These are phyloP conservation scores for Penicillium sp. DNA, from an alignment of 2,329 filamentous ascomycete species.

Conservation along the genomic window DNA sequence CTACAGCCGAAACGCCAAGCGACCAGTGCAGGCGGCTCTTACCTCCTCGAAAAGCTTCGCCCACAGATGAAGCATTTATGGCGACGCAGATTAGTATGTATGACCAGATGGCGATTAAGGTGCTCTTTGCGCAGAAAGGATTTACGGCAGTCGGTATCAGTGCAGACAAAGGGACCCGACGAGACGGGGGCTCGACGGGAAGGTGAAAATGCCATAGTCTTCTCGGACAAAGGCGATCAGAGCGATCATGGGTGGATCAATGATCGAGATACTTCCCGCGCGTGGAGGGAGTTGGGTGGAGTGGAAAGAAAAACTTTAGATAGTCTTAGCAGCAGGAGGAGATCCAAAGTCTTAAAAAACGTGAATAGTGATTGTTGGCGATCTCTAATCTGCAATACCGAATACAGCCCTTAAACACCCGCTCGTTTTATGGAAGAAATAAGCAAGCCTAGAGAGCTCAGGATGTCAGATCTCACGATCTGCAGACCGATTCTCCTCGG, in stretches of 20 bases:
- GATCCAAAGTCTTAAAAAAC: background rate
- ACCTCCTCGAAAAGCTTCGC: background rate
- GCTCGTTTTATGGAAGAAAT: background rate
- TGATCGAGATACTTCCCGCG: background rate
- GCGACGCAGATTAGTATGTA: background rate
- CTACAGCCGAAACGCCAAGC: background rate
- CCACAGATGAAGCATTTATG: background rate
- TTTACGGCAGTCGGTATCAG: background rate
- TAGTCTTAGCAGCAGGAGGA: background rate
- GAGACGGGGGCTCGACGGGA: background rate
- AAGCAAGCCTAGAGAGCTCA: background rate
- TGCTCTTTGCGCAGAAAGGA: background rate
- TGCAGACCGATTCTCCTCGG: background rate
- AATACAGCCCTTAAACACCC: background rate
- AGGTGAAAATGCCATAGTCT: background rate
- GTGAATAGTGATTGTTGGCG: background rate
- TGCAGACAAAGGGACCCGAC: background rate
- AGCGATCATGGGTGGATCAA: background rate
- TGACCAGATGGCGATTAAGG: background rate
- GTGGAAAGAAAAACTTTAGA: background rate
- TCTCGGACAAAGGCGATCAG: background rate
- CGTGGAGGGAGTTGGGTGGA: background rate
- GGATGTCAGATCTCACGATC: background rate
- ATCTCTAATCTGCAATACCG: background rate
- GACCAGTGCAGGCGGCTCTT: background rate